Evolutionary conservation across 441 rosid genomes (phyloP), one percentile per base, ranked within the genome.

Genomic region (Capsella rubella): DNA sequence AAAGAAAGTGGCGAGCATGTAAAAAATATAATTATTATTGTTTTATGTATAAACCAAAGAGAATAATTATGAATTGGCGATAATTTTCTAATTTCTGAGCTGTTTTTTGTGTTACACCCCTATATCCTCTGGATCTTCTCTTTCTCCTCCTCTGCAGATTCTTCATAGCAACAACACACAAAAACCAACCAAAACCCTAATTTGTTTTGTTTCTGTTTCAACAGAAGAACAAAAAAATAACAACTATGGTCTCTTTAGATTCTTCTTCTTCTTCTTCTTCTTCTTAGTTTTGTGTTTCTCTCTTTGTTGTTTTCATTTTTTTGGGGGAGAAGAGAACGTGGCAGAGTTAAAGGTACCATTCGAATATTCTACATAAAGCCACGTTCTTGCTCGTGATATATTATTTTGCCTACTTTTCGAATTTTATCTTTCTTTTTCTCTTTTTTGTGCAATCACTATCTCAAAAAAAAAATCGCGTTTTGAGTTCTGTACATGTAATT

Each of bases 291-390:
- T 47, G 47, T n/a, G 0, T 46, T 28, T 5, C 4, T 0, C 11
- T 37, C 10, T 25, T 25, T 34, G 16, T 28, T 35, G 4, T 11
- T 39, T 37, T 29, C 45, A 34, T 61, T 51, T 6, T 0, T 32
- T 32, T 6, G 35, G 37, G 12, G 8, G 21, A 11, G 64, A 61
- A 35, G 64, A 76, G 71, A 69, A 75, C 79, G 74, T 75, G 79
- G 59, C 70, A 28, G 40, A 69, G 75, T 18, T 12, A 76, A 76
- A 76, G 80, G 76, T 76, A 64, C 76, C 63, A 39, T 57, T 57
- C 80, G 76, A 76, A 70, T 76, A 76, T 64, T 71, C 76, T 57
- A 29, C 2, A 55, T 8, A 67, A 32, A 31, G 21, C 67, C 67
- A 64, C 71, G 75, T 63, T 76, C 75, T 56, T 75, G 59, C 74